Evolutionary conservation across 768 basidiomycete species (phyloP).

Genomic region (Pisolithus albus): DNA sequence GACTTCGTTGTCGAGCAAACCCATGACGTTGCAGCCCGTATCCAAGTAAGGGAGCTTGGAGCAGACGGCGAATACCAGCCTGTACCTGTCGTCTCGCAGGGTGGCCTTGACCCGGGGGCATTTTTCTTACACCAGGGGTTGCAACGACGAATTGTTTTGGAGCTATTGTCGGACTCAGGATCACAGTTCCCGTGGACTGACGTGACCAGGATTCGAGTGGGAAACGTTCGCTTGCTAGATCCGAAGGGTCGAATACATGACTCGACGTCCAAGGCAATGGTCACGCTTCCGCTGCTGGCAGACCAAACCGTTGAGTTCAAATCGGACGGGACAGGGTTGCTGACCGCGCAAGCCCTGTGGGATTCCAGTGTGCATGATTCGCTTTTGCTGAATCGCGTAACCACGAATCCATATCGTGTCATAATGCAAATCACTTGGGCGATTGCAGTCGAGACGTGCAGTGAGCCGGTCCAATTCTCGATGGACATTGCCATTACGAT

Average conservation of each 20-base stretch:
- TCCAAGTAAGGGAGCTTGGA: constrained; percentile 82
- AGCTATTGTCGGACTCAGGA: constrained; percentile 82
- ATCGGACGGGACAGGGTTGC: constrained; percentile 72
- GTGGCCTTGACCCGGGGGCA: constrained; percentile 71
- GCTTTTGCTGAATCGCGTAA: constrained; percentile 77
- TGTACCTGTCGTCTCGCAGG: constrained; percentile 74
- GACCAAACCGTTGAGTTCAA: constrained; percentile 70
- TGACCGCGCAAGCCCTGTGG: constrained; percentile 76
- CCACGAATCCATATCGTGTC: constrained; percentile 68
- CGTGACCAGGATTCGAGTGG: constrained; percentile 67
- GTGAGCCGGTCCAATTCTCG: constrained; percentile 80
- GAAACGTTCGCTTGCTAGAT: constrained; percentile 81
- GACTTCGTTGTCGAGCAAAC: constrained; percentile 83
- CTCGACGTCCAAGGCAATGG: constrained; percentile 60
- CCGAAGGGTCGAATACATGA: constrained; percentile 77
- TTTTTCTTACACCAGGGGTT: constrained; percentile 91
- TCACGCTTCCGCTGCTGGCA: constrained; percentile 68
- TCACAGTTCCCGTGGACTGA: constrained; percentile 83
- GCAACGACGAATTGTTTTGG: constrained; percentile 74
- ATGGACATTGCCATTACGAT: constrained; percentile 85
- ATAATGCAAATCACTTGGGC: constrained; percentile 72
- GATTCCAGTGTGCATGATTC: constrained; percentile 92
- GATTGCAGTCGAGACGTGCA: constrained; percentile 76
- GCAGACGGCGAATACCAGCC: constrained; percentile 80
- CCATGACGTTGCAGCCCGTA: constrained; percentile 86